A percentile compares a stretch with the other conserved stretches of the same genome.
These are phyloP conservation scores for Microsporum canis DNA, from an alignment of 2,329 filamentous ascomycete species.

Conservation along the genomic window DNA sequence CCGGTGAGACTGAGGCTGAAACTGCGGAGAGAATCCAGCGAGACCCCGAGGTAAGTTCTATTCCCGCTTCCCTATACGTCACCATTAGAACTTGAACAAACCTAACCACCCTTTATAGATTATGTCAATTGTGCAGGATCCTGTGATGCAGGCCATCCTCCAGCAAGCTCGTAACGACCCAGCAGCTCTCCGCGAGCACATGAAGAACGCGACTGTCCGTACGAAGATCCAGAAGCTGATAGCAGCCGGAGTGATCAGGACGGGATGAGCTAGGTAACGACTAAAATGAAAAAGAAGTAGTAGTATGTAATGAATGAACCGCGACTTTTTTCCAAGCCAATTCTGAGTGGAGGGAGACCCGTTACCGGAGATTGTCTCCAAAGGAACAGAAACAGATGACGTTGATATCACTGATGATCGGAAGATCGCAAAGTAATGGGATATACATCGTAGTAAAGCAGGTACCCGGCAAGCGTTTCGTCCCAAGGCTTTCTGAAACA, in stretches of 20 bases:
- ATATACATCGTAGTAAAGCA: not conserved
- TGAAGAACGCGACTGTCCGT: conserved; percentile 78
- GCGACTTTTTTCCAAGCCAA: not conserved
- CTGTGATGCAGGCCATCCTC: conserved; percentile 93
- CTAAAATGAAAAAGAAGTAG: not conserved
- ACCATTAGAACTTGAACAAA: too few relatives aligned
- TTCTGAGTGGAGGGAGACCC: not conserved
- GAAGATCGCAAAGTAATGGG: not conserved
- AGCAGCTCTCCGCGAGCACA: conserved; percentile 86
- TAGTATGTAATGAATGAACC: not conserved
- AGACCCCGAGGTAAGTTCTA: conserved; percentile 66
- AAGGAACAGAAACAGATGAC: not conserved
- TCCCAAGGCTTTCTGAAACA: not conserved
- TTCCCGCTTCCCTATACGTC: not conserved
- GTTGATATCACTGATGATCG: not conserved
- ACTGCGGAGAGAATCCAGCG: conserved; percentile 80
- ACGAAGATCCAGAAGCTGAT: conserved; percentile 91
- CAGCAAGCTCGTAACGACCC: conserved; percentile 94
- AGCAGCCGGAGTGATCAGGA: conserved; percentile 79
- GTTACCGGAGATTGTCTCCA: not conserved
- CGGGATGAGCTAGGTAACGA: conserved; percentile 43
- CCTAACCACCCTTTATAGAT: conserved; percentile 41
- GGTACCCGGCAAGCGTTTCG: not conserved
- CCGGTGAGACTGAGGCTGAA: conserved; percentile 93
- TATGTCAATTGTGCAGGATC: conserved; percentile 82